Base-by-base conservation (phyloP, 495 filamentous ascomycete genomes). In the Monascus purpureus region DNA sequence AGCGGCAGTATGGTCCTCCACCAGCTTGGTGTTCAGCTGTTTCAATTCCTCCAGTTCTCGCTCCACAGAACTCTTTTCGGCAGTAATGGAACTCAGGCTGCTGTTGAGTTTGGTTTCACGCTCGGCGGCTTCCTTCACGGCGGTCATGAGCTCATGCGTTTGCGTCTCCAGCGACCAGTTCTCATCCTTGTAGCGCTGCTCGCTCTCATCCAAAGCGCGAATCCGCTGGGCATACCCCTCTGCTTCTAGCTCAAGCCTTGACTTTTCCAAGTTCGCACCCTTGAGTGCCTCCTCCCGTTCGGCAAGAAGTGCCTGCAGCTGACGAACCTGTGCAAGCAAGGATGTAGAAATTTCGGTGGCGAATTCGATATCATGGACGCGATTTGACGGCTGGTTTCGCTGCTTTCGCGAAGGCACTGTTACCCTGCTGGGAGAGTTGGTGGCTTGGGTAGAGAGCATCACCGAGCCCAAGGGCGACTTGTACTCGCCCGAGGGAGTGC, bases 121-220 rank as follows among this genome's bases (percentile, higher is more conserved):
- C 42, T 84, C 82, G 6, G 74, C 65, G 0, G 78, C 68, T 7
- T 90, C 85, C 46, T 72, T 77, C 28, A 70, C 63, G 11, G 67
- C 54, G 6, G 80, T 70, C 38, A 78, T 65, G 16, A 86, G 61
- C 32, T 95, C 86, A 35, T 92, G 90, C 16, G 83, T 71, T 42
- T 80, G 77, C 1, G 85, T 85, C 55, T 95, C 90, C 26, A 97
- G 67, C 38, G 78, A 82, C 90, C 90, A 97, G 47, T 96, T 97
- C 49, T 93, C 88, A 47, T 97, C 90, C 52, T 94, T 96, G 53
- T 87, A 93, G 12, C 82, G 74, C 50, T 85, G 79, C 57, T 97
- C 90, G 44, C 80, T 92, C 52, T 96, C 90, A 44, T 94, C 86
- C 20, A 96, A 61, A 5, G 65, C 65, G 43, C 78, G 78, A 29